Percentiles rank a stretch among this genome's conserved stretches.
phyloP scores from a whole-genome alignment of 352 stramenopile genomes.

The Phytophthora melonis region DNA sequence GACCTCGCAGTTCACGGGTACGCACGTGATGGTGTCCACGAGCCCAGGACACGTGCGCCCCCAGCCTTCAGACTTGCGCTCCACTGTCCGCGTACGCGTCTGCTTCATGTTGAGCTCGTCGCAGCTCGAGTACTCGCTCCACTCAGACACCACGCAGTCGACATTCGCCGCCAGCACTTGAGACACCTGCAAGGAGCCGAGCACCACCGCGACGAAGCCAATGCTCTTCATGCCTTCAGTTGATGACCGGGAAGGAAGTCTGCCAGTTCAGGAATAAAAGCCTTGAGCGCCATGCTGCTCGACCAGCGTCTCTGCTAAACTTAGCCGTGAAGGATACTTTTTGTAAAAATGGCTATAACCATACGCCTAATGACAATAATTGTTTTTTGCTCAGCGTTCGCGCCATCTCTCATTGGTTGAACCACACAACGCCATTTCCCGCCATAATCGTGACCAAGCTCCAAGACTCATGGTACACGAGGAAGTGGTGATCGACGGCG shows the following conservation, averaged over 20 bases:
- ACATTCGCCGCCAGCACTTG: slow-evolving; percentile 6
- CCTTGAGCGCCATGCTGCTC: not conserved
- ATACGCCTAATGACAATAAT: not conserved
- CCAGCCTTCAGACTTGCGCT: slow-evolving; percentile 25
- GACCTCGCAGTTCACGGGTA: slow-evolving; percentile 36
- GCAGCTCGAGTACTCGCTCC: slow-evolving; percentile 33
- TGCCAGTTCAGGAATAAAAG: slow-evolving; percentile 9
- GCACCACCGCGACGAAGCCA: not conserved
- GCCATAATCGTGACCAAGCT: slow-evolving; percentile 12
- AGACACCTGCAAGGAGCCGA: not conserved
- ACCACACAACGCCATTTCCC: slow-evolving; percentile 8
- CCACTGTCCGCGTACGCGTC: slow-evolving; percentile 33
- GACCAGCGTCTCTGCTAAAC: slow-evolving; percentile 9
- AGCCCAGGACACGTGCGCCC: slow-evolving; percentile 34
- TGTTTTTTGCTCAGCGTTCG: not conserved
- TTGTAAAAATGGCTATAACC: not conserved
- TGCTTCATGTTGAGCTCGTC: slow-evolving; percentile 39
- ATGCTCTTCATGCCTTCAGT: slow-evolving; percentile 12
- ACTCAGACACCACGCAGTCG: slow-evolving; percentile 38
- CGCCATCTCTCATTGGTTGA: slow-evolving; percentile 3
- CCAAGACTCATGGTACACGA: slow-evolving; percentile 35
- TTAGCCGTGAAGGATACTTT: slow-evolving; percentile 12
- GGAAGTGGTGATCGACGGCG: slow-evolving; percentile 80
- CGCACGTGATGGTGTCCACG: slow-evolving; percentile 33
- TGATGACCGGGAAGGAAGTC: not conserved